phyloP scores from a whole-genome alignment of 495 filamentous ascomycete species.

The Geoglossum glabrum region DNA sequence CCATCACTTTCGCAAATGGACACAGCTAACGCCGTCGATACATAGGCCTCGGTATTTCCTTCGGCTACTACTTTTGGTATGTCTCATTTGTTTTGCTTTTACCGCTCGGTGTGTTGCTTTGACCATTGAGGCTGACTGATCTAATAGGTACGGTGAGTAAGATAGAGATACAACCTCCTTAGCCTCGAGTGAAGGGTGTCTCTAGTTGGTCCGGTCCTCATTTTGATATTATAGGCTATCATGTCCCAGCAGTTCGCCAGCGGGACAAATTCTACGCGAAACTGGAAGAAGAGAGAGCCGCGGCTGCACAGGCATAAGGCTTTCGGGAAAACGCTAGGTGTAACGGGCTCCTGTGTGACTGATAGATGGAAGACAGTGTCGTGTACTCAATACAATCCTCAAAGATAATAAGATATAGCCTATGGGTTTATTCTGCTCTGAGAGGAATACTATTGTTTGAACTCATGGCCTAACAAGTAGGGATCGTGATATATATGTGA shows the following conservation, averaged over 20 bases:
- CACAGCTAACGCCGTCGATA: neutral
- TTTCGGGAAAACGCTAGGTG: neutral
- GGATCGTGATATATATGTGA: neutral
- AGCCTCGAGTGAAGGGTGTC: neutral
- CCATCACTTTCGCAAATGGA: neutral
- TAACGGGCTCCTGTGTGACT: neutral
- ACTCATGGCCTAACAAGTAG: neutral
- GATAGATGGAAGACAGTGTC: neutral
- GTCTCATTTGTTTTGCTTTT: slow-evolving; percentile 6
- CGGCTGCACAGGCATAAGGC: slow-evolving; percentile 17
- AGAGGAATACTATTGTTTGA: neutral
- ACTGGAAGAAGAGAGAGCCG: slow-evolving; percentile 47
- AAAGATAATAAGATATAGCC: neutral
- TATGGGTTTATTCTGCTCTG: neutral
- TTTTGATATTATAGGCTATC: slow-evolving; percentile 36
- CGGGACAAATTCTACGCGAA: slow-evolving; percentile 61
- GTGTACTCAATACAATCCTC: neutral
- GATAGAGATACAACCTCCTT: neutral
- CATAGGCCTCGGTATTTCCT: slow-evolving; percentile 47
- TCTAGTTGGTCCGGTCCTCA: neutral
- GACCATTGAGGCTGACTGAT: neutral
- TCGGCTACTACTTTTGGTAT: slow-evolving; percentile 68
- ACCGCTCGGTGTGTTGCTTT: neutral
- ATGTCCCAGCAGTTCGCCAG: slow-evolving; percentile 53
- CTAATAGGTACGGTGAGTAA: neutral